phyloP scores from a whole-genome alignment of 768 basidiomycete species.

The Lepiota venenata region DNA sequence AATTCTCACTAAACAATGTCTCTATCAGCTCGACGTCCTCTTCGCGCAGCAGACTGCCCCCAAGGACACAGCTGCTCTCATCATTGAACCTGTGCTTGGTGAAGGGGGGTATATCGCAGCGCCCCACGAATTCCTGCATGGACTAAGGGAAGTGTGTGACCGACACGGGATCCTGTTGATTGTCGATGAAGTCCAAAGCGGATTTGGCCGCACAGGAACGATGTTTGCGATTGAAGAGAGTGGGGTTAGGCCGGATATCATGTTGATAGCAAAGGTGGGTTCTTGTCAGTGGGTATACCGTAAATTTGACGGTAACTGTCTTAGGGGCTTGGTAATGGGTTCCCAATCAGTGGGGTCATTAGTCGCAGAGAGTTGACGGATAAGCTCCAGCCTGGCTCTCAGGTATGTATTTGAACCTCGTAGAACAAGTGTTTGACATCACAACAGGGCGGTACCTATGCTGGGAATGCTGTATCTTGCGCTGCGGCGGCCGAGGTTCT shows the following conservation, averaged over 20 bases:
- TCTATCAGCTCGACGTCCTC: conserved; percentile 81
- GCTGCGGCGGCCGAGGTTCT: conserved; percentile 86
- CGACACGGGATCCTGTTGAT: conserved; percentile 82
- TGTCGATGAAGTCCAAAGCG: conserved; percentile 85
- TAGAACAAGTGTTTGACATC: conserved; percentile 10
- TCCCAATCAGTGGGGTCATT: conserved; percentile 87
- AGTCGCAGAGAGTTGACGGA: conserved; percentile 81
- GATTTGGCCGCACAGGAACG: conserved; percentile 85
- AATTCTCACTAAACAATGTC: conserved; percentile 56
- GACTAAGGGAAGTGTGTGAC: conserved; percentile 83
- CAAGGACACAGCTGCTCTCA: conserved; percentile 86
- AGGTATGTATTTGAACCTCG: conserved; percentile 41
- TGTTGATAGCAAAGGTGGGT: conserved; percentile 78
- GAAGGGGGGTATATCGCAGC: conserved; percentile 96
- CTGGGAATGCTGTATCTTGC: conserved; percentile 89
- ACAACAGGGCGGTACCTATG: conserved; percentile 79
- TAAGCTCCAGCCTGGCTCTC: conserved; percentile 71
- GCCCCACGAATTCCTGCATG: conserved; percentile 73
- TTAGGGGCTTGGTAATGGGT: conserved; percentile 82
- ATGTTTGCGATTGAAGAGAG: conserved; percentile 83
- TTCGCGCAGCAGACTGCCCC: conserved; percentile 77
- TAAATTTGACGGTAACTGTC: conserved; percentile 17
- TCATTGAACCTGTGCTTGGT: conserved; percentile 91
- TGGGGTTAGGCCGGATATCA: conserved; percentile 82
- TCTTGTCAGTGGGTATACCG: background rate